Percentiles rank a stretch among this genome's conserved stretches.
These are phyloP conservation scores for Phylloporus sp. DNA, from an alignment of 768 basidiomycete genomes.

Conservation along the genomic window DNA sequence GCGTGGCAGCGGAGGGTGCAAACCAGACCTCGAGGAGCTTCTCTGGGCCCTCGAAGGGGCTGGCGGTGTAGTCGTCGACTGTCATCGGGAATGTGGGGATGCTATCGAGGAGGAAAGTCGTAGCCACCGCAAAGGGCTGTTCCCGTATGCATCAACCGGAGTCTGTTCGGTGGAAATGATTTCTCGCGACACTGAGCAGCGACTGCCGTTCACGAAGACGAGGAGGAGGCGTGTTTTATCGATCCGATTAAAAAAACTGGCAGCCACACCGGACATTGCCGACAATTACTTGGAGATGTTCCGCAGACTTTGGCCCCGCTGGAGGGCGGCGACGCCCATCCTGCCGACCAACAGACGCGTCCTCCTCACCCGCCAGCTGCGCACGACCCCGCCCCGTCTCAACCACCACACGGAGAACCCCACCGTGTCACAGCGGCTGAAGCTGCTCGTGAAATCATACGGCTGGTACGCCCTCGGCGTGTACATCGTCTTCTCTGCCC, in stretches of 20 bases:
- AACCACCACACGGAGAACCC: constrained; percentile 40
- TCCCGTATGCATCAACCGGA: constrained; percentile 44
- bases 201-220: constrained; percentile 17
- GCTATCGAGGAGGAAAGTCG: constrained; percentile 47
- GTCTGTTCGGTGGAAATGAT: constrained; percentile 8
- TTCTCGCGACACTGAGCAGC: constrained; percentile 15
- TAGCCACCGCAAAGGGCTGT: constrained; percentile 34
- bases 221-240: constrained; percentile 7
- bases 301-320: constrained; percentile 40
- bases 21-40: constrained; percentile 98
- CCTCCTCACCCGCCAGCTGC: constrained; percentile 41
- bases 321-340: constrained; percentile 45
- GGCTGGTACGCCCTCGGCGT: constrained; percentile 96
- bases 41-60: constrained; percentile 90
- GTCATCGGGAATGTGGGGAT: constrained; percentile 29
- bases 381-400: constrained; percentile 39
- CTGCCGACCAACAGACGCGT: constrained; percentile 35
- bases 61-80: constrained; percentile 28
- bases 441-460: constrained; percentile 83
- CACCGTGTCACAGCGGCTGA: constrained; percentile 66
- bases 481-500: constrained; percentile 64
- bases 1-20: constrained; percentile 64
- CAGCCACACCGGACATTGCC: neutral
- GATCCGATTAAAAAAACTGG: constrained; percentile 13
- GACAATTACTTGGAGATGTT: constrained; percentile 27